Base-by-base conservation (phyloP, 2,329 filamentous ascomycete genomes). In the Exophiala mesophila region DNA sequence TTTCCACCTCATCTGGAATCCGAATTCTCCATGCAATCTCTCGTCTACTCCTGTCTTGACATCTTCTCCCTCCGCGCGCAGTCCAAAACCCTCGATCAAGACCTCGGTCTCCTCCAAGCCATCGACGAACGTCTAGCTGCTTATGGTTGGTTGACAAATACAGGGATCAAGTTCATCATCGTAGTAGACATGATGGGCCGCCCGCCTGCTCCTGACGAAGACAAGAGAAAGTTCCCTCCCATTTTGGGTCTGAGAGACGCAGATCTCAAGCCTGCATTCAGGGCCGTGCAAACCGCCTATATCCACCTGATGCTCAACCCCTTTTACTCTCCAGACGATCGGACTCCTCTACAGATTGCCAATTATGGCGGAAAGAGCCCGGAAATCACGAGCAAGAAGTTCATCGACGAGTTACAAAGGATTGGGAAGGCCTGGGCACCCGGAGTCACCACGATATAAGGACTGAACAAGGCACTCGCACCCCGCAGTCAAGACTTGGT, bases 71-170 rank as follows among this genome's bases (percentile, higher is more conserved):
- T 89, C 47, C 87, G 88, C 44, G 76, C 86, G 53, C 83, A 83
- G 40, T 76, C 80, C 58, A 83, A 84, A 57, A 78, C 77, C 16
- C 69, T 78, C 45, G 85, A 87, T 37, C 88, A 92, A 56, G 90
- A 97, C 63, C 83, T 92, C 54, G 90, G 92, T 20, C 77, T 97
- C 9, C 76, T 98, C 37, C 90, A 97, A 68, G 88, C 89, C 45
- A 76, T 97, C 46, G 92, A 97, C 69, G 90, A 98, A 68, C 79
- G 89, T 18, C 76, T 97, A 34, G 88, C 89, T 24, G 85, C 88
- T 54, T 98, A 97, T 69, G 92, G 92, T 57, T 96, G 87, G 80
- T 78, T 97, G 65, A 96, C 92, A 43, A 97, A 95, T 66, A 97
- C 92, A 18, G 88, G 88, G 29, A 80, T 95, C 51, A 89, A 90